A percentile compares a stretch with the other conserved stretches of the same genome.
phyloP scores from a whole-genome alignment of 2,329 filamentous ascomycete species.

The Dactylellina cionopaga region DNA sequence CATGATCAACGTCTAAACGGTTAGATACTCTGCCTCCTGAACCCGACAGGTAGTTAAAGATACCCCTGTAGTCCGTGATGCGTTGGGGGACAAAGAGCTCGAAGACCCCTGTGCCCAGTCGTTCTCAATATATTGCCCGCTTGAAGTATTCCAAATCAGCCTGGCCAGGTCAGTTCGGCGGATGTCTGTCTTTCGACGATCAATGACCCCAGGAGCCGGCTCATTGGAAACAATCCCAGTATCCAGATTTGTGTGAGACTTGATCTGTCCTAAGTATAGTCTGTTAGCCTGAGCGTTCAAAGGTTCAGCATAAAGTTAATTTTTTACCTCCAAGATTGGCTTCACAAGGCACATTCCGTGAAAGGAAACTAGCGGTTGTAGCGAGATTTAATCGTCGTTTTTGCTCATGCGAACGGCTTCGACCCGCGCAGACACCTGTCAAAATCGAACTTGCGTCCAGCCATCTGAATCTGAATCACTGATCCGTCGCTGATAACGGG shows the following conservation, averaged over 20 bases:
- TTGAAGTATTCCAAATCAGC: conserved; percentile 52
- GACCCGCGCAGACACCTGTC: conserved; percentile 29
- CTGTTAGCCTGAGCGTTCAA: conserved; percentile 47
- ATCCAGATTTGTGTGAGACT: conserved; percentile 37
- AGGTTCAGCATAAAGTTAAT: conserved; percentile 46
- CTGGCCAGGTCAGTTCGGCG: conserved; percentile 28
- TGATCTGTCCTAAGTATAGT: too few relatives aligned
- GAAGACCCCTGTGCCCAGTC: conserved; percentile 32
- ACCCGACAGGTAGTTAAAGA: conserved; percentile 24
- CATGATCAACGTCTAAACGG: conserved; percentile 26
- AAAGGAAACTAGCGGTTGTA: conserved; percentile 23
- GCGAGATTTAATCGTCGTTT: conserved; percentile 30
- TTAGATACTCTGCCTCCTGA: conserved; percentile 29
- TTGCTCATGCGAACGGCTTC: conserved; percentile 34
- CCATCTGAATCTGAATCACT: conserved; percentile 41
- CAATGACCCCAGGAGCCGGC: conserved; percentile 44
- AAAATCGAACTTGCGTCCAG: conserved; percentile 27
- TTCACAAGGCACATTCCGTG: conserved; percentile 32
- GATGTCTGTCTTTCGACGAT: conserved; percentile 32
- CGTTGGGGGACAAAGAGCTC: conserved; percentile 30
- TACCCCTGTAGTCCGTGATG: conserved; percentile 31
- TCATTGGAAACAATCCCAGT: conserved; percentile 41
- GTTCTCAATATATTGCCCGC: conserved; percentile 44
- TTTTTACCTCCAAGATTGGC: conserved; percentile 30
- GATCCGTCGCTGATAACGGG: conserved; percentile 38